Base-by-base conservation (phyloP, 805 yeast genomes). In the Sungouiella blattae region DNA sequence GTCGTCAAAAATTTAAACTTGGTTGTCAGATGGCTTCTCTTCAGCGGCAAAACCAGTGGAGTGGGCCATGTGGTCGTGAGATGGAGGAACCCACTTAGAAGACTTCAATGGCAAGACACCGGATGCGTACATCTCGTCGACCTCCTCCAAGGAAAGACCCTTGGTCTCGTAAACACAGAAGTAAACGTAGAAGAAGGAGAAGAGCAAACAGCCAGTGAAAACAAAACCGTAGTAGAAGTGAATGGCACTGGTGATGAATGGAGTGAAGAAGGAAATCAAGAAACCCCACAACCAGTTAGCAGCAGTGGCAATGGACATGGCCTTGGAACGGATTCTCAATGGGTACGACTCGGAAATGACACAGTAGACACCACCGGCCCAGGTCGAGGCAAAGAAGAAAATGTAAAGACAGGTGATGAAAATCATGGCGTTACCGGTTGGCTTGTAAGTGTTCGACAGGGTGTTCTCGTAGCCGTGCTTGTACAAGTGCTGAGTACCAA, bases 121-220 rank as follows among this genome's bases (percentile, higher is more conserved):
- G 35, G 62, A 60, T 24, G 70, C 69, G 49, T 78, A 82, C 69
- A 80, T 65, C 53, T 75, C 80, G 57, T 85, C 88, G 44, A 86
- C 86, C 62, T 86, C 88, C 64, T 86, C 95, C 57, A 87, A 73
- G 29, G 85, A 73, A 52, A 85, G 73, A 40, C 94, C 94, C 66
- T 77, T 79, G 36, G 95, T 87, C 63, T 84, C 91, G 50, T 79
- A 78, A 41, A 87, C 78, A 48, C 73, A 72, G 70, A 85, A 78
- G 70, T 73, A 78, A 35, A 84, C 84, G 58, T 82, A 87, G 61
- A 82, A 67, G 55, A 80, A 64, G 33, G 80, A 70, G 45, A 77
- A 75, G 14, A 78, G 60, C 64, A 78, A 63, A 57, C 84, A 78
- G 2, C 84, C 85, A 50, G 77, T 62, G 63, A 79, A 73, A 49